Conservation (phyloP, 2,329 filamentous ascomycete genomes). For the Fusarium transvaalense region DNA sequence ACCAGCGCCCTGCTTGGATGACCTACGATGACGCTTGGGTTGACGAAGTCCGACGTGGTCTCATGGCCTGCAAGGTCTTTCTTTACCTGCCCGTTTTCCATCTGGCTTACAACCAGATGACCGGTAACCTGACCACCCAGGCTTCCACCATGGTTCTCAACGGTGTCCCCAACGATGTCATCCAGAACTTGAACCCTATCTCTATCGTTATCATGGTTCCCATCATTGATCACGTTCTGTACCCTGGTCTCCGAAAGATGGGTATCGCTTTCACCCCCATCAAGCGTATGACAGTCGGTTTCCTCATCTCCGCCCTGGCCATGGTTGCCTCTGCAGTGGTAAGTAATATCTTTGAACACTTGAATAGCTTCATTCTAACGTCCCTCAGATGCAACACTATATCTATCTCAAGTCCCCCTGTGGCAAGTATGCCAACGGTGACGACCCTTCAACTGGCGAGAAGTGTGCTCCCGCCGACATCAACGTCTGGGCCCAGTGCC, state of each 20-base stretch:
- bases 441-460: conserved; percentile 28
- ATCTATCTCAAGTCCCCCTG: conserved; percentile 75
- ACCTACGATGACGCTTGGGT: conserved; percentile 87
- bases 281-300: conserved; percentile 79
- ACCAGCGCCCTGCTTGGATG: conserved; percentile 77
- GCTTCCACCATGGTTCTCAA: conserved; percentile 74
- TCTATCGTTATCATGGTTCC: conserved; percentile 82
- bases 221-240: conserved; percentile 75
- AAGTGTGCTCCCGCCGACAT: conserved; percentile 69
- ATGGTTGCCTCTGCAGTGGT: conserved; percentile 68
- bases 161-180: conserved; percentile 81
- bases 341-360: too few species aligned
- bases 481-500: conserved; percentile 72
- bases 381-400: conserved; percentile 63
- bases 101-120: conserved; percentile 71
- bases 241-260: conserved; percentile 73
- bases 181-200: conserved; percentile 81
- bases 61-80: conserved; percentile 78
- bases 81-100: conserved; percentile 76
- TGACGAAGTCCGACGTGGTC: conserved; percentile 78
- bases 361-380: too few species aligned
- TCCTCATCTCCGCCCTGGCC: conserved; percentile 72
- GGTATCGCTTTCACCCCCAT: conserved; percentile 79
- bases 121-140: conserved; percentile 72
- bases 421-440: conserved; percentile 63